These are phyloP conservation scores for Penicillium canariense DNA, from an alignment of 495 filamentous ascomycete genomes.

Conservation along the genomic window DNA sequence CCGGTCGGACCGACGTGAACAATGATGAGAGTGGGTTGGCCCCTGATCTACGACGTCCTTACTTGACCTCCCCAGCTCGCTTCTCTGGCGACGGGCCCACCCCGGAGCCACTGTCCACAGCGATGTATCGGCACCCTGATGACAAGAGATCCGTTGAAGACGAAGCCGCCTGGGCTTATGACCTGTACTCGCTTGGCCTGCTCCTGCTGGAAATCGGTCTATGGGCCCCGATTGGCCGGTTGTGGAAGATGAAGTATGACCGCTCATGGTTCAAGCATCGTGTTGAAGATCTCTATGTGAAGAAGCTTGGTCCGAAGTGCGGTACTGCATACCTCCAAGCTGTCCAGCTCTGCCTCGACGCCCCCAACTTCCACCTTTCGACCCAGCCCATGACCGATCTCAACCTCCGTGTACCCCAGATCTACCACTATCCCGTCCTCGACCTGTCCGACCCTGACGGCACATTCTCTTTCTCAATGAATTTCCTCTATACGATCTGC, in stretches of 20 bases:
- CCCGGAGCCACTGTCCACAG: conserved; percentile 50
- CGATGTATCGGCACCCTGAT: conserved; percentile 75
- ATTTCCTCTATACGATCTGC: conserved; percentile 47
- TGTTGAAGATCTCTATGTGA: conserved; percentile 59
- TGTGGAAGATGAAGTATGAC: conserved; percentile 67
- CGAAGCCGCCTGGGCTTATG: conserved; percentile 58
- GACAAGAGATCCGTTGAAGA: conserved; percentile 61
- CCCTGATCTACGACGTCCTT: conserved; percentile 67
- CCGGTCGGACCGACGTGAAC: conserved; percentile 39
- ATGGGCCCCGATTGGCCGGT: conserved; percentile 72
- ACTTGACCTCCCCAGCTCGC: conserved; percentile 76
- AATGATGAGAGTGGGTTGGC: conserved; percentile 41
- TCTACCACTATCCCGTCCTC: conserved; percentile 49
- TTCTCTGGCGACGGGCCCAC: conserved; percentile 66
- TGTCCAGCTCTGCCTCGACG: conserved; percentile 75
- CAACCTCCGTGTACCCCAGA: conserved; percentile 41
- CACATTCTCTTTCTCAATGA: conserved; percentile 48
- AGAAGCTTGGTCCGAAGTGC: conserved; percentile 69
- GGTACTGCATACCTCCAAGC: conserved; percentile 75
- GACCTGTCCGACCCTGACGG: conserved; percentile 47
- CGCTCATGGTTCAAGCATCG: conserved; percentile 61
- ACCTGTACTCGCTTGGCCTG: conserved; percentile 82
- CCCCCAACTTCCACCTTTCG: conserved; percentile 61
- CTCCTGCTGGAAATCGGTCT: conserved; percentile 83
- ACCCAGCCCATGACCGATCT: conserved; percentile 56